Evolutionary conservation across 2,329 filamentous ascomycete species (phyloP).

Genomic region (Cladosporium sp.): DNA sequence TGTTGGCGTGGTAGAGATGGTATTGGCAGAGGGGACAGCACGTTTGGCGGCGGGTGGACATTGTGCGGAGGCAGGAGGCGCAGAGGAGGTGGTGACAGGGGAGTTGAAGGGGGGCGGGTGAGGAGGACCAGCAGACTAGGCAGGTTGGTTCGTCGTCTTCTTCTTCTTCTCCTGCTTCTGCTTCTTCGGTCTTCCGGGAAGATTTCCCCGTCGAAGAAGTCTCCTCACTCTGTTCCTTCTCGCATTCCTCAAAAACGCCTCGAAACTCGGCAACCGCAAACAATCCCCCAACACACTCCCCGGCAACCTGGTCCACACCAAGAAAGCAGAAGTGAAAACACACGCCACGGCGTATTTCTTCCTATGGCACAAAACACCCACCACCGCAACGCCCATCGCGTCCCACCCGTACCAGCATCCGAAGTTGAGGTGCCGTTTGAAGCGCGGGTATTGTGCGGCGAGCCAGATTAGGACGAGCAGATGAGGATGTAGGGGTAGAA

Average conservation of each 20-base stretch:
- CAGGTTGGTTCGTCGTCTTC: neutral
- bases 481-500: neutral
- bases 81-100: neutral
- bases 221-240: neutral
- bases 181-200: neutral
- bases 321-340: neutral
- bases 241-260: neutral
- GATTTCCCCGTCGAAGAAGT: neutral
- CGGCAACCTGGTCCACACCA: slow-evolving; percentile 1
- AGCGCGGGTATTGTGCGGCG: neutral
- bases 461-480: neutral
- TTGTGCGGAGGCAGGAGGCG: neutral
- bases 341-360: neutral
- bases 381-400: neutral
- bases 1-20: neutral
- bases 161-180: too few species aligned
- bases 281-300: neutral
- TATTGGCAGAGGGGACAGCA: neutral
- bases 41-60: neutral
- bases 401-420: slow-evolving; percentile 6
- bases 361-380: neutral
- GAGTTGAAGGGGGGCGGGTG: neutral
- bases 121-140: neutral
- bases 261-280: neutral
- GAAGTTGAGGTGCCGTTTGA: neutral